Evolutionary conservation across 164 flowering plant species (phyloP).

Genomic region (Liquidambar formosana): DNA sequence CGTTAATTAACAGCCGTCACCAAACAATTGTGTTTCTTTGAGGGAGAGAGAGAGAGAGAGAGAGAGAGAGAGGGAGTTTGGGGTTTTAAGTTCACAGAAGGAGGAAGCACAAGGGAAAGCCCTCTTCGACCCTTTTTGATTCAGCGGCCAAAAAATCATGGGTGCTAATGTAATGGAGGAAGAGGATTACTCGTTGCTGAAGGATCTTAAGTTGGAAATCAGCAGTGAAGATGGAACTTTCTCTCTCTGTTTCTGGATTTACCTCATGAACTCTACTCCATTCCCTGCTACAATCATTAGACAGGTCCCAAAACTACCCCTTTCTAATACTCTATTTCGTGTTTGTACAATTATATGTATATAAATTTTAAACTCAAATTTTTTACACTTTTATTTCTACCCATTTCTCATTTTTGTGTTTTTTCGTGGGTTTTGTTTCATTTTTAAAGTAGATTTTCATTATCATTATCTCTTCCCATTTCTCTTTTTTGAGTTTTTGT

Average conservation of each 20-base stretch:
- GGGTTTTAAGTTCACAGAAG: background rate
- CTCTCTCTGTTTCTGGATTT: slow-evolving; percentile 69
- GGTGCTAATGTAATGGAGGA: slow-evolving; percentile 7
- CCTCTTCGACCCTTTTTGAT: background rate
- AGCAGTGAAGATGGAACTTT: slow-evolving; percentile 36
- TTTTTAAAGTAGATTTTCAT: no score
- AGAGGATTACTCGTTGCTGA: slow-evolving; percentile 40
- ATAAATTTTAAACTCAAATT: no score
- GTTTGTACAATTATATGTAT: background rate
- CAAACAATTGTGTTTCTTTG: background rate
- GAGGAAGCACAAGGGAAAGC: slow-evolving; percentile 1
- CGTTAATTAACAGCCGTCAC: slow-evolving; percentile 27
- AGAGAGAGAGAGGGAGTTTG: background rate
- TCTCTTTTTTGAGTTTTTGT: no score
- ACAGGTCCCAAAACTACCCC: slow-evolving; percentile 39
- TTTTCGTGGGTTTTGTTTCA: no score
- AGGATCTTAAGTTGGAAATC: slow-evolving; percentile 50
- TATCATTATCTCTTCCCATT: no score
- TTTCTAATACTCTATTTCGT: background rate
- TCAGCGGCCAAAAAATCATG: slow-evolving; percentile 9
- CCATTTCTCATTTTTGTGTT: no score
- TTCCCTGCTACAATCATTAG: slow-evolving; percentile 46
- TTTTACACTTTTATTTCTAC: no score
- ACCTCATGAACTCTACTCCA: slow-evolving; percentile 34
- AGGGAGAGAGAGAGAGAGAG: background rate